Conservation (phyloP, 2,329 filamentous ascomycete species). For the Aspergillus luchuensis region DNA sequence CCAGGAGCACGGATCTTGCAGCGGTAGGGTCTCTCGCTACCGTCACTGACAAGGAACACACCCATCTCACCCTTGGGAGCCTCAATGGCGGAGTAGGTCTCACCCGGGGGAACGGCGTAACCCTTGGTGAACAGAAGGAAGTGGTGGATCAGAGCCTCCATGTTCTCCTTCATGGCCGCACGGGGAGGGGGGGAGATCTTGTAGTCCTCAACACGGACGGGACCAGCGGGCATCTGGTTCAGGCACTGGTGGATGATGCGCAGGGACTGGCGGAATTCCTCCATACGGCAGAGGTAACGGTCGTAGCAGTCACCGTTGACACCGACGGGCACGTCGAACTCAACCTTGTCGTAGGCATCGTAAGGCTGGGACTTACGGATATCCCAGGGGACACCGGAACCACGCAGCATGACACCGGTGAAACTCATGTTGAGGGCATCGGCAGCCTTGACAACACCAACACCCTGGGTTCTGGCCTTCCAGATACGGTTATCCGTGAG, state of each 20-base stretch:
- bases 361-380: conserved; percentile 96
- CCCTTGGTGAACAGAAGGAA: conserved; percentile 99
- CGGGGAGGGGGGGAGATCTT: conserved; percentile 96
- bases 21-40: conserved; percentile 92
- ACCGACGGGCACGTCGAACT: conserved; percentile 96
- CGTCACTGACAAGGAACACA: conserved; percentile 93
- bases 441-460: conserved; percentile 86
- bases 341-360: conserved; percentile 95
- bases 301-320: conserved; percentile 99
- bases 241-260: conserved; percentile 98
- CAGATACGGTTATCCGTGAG: conserved; percentile 99
- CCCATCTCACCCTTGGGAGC: conserved; percentile 99
- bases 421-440: conserved; percentile 98
- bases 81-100: conserved; percentile 97
- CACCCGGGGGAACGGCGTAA: conserved; percentile 92
- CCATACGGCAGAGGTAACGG: conserved; percentile 98
- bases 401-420: conserved; percentile 95
- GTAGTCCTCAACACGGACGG: conserved; percentile 96
- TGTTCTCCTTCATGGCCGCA: conserved; percentile 99
- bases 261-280: conserved; percentile 97
- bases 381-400: conserved; percentile 94
- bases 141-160: conserved; percentile 99
- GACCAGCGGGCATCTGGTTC: conserved; percentile 97
- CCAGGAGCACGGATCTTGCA: conserved; percentile 97
- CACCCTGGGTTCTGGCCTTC: conserved; percentile 87